A percentile compares a stretch with the other conserved stretches of the same genome.
Conservation (phyloP, 2,329 filamentous ascomycete species). For the Fusarium sororula region DNA sequence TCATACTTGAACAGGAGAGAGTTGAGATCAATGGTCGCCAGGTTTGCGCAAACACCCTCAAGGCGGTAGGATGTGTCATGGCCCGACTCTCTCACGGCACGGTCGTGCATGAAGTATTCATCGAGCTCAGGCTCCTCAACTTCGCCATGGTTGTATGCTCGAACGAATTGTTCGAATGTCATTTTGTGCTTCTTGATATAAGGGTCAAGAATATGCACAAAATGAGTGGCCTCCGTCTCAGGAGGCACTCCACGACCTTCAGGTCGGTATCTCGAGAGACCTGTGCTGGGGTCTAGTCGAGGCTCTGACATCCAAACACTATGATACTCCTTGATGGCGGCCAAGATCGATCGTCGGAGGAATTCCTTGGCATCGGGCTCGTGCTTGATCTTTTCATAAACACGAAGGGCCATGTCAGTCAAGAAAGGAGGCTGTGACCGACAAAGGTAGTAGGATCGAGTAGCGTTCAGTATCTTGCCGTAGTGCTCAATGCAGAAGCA, state of each 20-base stretch:
- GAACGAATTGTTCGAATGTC: slow-evolving; percentile 84
- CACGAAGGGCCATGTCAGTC: slow-evolving; percentile 94
- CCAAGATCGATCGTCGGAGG: slow-evolving; percentile 79
- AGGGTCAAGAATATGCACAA: slow-evolving; percentile 82
- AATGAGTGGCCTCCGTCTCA: slow-evolving; percentile 89
- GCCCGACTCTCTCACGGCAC: slow-evolving; percentile 93
- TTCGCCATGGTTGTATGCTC: slow-evolving; percentile 82
- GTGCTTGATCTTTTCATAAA: slow-evolving; percentile 92
- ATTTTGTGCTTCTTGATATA: slow-evolving; percentile 87
- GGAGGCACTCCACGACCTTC: slow-evolving; percentile 87
- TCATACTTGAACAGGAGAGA: slow-evolving; percentile 97
- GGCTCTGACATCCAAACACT: slow-evolving; percentile 86
- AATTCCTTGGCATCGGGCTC: slow-evolving; percentile 84
- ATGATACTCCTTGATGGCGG: slow-evolving; percentile 97
- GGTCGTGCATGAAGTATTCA: slow-evolving; percentile 94
- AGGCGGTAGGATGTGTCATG: slow-evolving; percentile 97
- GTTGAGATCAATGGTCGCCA: slow-evolving; percentile 95
- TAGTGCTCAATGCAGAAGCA: slow-evolving; percentile 99
- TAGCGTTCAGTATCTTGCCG: slow-evolving; percentile 97
- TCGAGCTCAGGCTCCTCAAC: slow-evolving; percentile 89
- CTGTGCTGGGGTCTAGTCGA: slow-evolving; percentile 78
- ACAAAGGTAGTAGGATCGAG: slow-evolving; percentile 92
- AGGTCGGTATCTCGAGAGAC: slow-evolving; percentile 85
- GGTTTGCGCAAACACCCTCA: slow-evolving; percentile 84
- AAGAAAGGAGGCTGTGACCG: slow-evolving; percentile 96